Percentiles rank a stretch among this genome's conserved stretches.
These are phyloP conservation scores for Phragmites australis DNA, from an alignment of 176 grass and related monocot species.

Conservation along the genomic window DNA sequence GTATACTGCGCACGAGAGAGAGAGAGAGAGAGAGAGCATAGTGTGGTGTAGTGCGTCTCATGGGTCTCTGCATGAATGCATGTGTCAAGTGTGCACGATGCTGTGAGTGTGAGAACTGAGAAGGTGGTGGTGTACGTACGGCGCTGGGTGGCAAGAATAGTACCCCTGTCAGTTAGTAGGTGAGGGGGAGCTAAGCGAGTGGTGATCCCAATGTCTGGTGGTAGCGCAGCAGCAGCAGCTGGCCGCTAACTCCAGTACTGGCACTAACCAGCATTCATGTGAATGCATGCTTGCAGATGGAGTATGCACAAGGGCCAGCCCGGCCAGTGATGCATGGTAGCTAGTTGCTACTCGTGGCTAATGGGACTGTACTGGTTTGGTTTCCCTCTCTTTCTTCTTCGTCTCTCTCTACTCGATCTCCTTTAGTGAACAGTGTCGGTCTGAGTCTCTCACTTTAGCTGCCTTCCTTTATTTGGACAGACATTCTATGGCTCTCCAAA, in stretches of 20 bases:
- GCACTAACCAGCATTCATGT: constrained; percentile 34
- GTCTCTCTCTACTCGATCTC: neutral
- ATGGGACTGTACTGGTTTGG: neutral
- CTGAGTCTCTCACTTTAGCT: constrained; percentile 48
- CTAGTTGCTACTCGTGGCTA: neutral
- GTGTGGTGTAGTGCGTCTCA: neutral
- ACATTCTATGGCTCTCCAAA: constrained; percentile 56
- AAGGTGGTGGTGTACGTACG: neutral
- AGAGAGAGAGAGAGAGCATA: neutral
- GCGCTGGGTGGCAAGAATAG: neutral
- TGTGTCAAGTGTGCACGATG: neutral
- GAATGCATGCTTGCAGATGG: constrained; percentile 30
- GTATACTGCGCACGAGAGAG: neutral
- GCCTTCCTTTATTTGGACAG: constrained; percentile 69
- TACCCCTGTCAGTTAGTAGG: neutral
- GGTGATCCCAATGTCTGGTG: constrained; percentile 37
- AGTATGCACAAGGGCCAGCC: neutral
- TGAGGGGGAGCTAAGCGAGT: neutral
- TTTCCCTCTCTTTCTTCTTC: too few species aligned
- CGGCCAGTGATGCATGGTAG: neutral
- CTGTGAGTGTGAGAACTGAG: neutral
- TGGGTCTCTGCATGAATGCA: neutral
- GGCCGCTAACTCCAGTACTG: constrained; percentile 34
- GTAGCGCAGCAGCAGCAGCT: neutral
- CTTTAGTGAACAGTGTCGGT: constrained; percentile 38